Base-by-base conservation (phyloP, 331 rosid genomes). In the Arachis monticola region DNA sequence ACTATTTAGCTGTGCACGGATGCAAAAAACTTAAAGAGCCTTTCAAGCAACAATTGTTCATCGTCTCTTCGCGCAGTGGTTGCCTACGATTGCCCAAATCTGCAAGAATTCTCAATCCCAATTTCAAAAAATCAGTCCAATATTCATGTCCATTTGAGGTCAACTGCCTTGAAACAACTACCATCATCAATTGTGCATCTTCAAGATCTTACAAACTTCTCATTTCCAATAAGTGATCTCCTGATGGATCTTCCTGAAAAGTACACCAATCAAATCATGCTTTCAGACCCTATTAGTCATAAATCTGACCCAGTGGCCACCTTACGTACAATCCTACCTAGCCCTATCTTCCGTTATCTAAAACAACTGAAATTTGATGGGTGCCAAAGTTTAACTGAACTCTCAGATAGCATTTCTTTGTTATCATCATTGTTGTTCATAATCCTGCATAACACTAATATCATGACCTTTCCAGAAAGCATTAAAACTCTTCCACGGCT, bases 391-490 rank as follows among this genome's bases (percentile, higher is more conserved):
- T 68, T 77, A 53, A 32, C 31, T 11, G 22, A 35, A 69, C n/a
- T 69, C 57, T 75, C 75, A 38, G 47, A 77, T 14, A 77, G 22
- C 50, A 60, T 77, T 56, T 77, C 38, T 5, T 40, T 68, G 31
- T 13, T 77, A 8, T 48, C 75, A 8, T 68, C 75, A 50, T 77
- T 77, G 14, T 10, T 58, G 38, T 0, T 0, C 3, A 48, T 77
- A 14, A 0, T 0, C 5, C 40, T 68, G 8, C 0, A 0, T 13
- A 0, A 3, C 1, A 1, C 7, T 3, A 1, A 0, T 1, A 11
- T 77, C 31, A 40, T 2, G 40, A 77, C 58, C 76, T 60, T 77
- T 7, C 76, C 81, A 0, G 70, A 59, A 60, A 77, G 48, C 64
- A 11, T 77, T 4, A 60, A 50, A 46, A 4, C 22, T 68, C 70